phyloP scores from a whole-genome alignment of 352 stramenopile species.

The Phytophthora aleatoria region DNA sequence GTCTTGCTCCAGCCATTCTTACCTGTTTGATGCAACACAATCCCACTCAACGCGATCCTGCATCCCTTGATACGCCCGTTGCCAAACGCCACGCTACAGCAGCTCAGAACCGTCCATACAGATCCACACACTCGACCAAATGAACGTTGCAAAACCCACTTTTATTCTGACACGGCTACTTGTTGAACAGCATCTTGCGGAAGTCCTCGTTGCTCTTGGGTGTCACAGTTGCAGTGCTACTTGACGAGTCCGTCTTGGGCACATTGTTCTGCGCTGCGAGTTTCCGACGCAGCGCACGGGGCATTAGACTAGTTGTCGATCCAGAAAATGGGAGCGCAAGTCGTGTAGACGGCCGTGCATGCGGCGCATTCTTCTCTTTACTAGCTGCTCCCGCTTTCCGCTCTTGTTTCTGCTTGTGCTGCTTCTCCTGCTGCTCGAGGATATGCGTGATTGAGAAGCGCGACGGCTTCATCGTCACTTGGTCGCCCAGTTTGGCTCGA shows the following conservation, averaged over 20 bases:
- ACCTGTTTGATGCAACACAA: too few relatives aligned
- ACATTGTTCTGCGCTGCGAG: constrained; percentile 30
- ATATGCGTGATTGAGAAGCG: constrained; percentile 71
- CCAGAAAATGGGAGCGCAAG: constrained; percentile 26
- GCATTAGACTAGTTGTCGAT: constrained; percentile 54
- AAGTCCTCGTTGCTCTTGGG: constrained; percentile 81
- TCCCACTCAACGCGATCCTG: neutral
- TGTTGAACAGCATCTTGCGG: constrained; percentile 63
- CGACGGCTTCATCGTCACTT: constrained; percentile 62
- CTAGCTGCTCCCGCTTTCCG: constrained; percentile 10
- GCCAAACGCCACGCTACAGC: constrained; percentile 16
- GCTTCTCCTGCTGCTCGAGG: constrained; percentile 59
- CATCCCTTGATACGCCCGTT: neutral
- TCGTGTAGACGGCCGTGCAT: constrained; percentile 34
- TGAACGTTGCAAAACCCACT: neutral
- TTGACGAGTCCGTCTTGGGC: neutral
- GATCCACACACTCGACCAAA: neutral
- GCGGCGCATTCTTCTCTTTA: constrained; percentile 10
- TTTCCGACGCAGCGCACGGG: constrained; percentile 50
- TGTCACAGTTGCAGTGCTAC: constrained; percentile 9
- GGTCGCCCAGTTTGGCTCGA: constrained; percentile 43
- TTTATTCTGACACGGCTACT: constrained; percentile 28
- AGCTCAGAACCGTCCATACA: too few relatives aligned
- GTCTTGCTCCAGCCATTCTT: neutral
- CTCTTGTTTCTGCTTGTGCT: constrained; percentile 42